These are phyloP conservation scores for maize (Zea mays) DNA, from an alignment of 176 grass and related monocot genomes.

Conservation along the genomic window Zm-B73-REFERENCE-NAM-5.0 NC_050097.1:87299501-87300000, in stretches of 20 bases:
- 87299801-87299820: not conserved
- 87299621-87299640: slow-evolving; percentile 1
- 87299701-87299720: not conserved
- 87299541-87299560: slow-evolving; percentile 21
- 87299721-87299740: not conserved
- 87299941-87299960: too few relatives aligned
- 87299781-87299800: not conserved
- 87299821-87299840: not conserved
- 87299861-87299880: not conserved
- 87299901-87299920: too few relatives aligned
- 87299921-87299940: too few relatives aligned
- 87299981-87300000: too few relatives aligned
- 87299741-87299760: not conserved
- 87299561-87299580: not conserved
- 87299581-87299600: slow-evolving; percentile 4
- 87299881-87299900: too few relatives aligned
- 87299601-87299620: slow-evolving; percentile 5
- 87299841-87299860: not conserved
- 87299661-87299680: not conserved
- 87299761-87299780: not conserved
- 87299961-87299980: too few relatives aligned
- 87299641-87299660: not conserved
- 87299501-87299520: slow-evolving; percentile 25
- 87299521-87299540: slow-evolving; percentile 3
- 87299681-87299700: not conserved